Conservation (phyloP, 2,329 filamentous ascomycete genomes). For the Aureobasidium namibiae region DNA sequence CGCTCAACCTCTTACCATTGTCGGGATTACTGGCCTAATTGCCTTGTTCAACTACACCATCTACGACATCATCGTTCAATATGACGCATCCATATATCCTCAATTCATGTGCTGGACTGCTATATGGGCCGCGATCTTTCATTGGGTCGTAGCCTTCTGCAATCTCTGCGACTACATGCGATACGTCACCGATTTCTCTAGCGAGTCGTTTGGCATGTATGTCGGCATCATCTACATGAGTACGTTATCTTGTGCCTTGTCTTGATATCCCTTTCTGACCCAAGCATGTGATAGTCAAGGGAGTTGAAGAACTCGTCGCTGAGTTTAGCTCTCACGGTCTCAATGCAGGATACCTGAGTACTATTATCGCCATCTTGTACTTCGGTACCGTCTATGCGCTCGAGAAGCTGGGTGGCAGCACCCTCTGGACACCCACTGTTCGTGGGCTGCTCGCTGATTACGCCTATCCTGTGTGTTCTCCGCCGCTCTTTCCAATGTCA, state of each 20-base stretch:
- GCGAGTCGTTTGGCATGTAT: conserved; percentile 46
- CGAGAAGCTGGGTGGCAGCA: background rate
- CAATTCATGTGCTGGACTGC: conserved; percentile 23
- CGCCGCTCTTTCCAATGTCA: too few relatives aligned
- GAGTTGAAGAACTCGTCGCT: background rate
- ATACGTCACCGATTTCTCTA: conserved; percentile 50
- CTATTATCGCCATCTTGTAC: background rate
- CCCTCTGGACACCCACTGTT: background rate
- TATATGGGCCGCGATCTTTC: conserved; percentile 50
- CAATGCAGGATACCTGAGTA: background rate
- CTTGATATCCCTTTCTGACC: too few relatives aligned
- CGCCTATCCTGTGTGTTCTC: background rate
- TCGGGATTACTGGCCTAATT: conserved; percentile 49
- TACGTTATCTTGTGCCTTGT: conserved; percentile 17
- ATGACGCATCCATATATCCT: conserved; percentile 22
- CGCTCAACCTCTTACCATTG: conserved; percentile 48
- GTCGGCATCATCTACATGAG: conserved; percentile 49
- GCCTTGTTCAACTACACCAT: conserved; percentile 52
- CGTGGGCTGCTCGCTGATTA: background rate
- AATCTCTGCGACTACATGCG: conserved; percentile 52
- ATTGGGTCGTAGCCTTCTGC: conserved; percentile 46
- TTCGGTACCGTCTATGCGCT: background rate
- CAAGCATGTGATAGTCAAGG: background rate
- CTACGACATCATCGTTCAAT: conserved; percentile 45
- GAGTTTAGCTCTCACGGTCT: background rate